These are phyloP conservation scores for Epichloe amarillans DNA, from an alignment of 2,329 filamentous ascomycete species.

Conservation along the genomic window DNA sequence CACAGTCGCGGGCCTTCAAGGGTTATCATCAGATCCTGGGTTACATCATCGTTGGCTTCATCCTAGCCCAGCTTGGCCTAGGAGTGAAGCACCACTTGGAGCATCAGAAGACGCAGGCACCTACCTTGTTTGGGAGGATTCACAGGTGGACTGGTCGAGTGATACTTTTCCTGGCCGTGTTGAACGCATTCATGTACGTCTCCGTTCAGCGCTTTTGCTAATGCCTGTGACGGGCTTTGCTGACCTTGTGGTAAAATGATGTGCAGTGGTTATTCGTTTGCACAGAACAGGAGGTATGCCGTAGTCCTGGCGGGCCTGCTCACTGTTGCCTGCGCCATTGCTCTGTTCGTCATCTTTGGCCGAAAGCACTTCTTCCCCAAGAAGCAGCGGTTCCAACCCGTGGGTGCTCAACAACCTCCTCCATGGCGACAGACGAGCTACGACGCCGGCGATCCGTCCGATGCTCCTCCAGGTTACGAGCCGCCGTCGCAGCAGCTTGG, in stretches of 20 bases:
- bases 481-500: slow-evolving; percentile 19
- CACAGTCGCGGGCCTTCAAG: slow-evolving; percentile 37
- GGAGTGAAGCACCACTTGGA: slow-evolving; percentile 43
- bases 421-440: slow-evolving; percentile 16
- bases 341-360: slow-evolving; percentile 22
- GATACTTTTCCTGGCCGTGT: slow-evolving; percentile 37
- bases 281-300: slow-evolving; percentile 32
- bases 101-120: slow-evolving; percentile 33
- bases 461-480: slow-evolving; percentile 21
- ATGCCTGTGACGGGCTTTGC: background rate
- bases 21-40: slow-evolving; percentile 46
- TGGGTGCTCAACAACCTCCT: slow-evolving; percentile 14
- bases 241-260: slow-evolving; percentile 5
- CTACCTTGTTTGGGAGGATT: slow-evolving; percentile 36
- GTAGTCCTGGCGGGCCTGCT: slow-evolving; percentile 35
- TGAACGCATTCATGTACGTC: slow-evolving; percentile 44
- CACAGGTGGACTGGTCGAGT: slow-evolving; percentile 46
- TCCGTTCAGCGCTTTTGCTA: background rate
- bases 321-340: slow-evolving; percentile 27
- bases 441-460: slow-evolving; percentile 13
- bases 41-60: slow-evolving; percentile 35
- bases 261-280: slow-evolving; percentile 42
- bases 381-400: slow-evolving; percentile 6
- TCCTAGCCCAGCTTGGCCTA: slow-evolving; percentile 39
- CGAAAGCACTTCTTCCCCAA: slow-evolving; percentile 15